Percentiles rank a stretch among this genome's conserved stretches.
Evolutionary conservation across 2,329 filamentous ascomycete species (phyloP).

Genomic region (Talaromyces sp.): DNA sequence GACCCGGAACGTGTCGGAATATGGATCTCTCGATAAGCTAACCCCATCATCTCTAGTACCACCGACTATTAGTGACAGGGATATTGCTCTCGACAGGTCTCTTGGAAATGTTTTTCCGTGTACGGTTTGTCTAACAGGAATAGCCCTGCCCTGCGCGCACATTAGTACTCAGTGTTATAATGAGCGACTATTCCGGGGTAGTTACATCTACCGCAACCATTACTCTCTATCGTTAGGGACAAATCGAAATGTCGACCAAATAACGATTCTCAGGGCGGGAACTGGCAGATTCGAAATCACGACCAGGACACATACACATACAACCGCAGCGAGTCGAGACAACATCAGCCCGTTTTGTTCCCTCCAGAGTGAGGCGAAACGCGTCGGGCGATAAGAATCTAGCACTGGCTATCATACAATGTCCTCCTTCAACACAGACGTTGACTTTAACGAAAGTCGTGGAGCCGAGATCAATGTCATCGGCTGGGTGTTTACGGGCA

Average conservation of each 20-base stretch:
- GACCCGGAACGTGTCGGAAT: too few relatives aligned
- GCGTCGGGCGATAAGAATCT: too few relatives aligned
- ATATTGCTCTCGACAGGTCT: too few relatives aligned
- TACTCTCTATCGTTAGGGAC: neutral
- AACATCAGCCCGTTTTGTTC: neutral
- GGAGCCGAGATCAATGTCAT: slow-evolving; percentile 23
- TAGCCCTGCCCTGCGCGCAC: too few relatives aligned
- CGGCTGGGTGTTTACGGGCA: slow-evolving; percentile 26
- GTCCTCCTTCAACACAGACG: slow-evolving; percentile 19
- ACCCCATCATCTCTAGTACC: too few relatives aligned
- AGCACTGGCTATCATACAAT: neutral
- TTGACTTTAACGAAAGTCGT: slow-evolving; percentile 24
- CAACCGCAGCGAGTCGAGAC: neutral
- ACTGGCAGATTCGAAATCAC: neutral
- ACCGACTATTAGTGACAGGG: too few relatives aligned
- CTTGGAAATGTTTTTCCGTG: neutral
- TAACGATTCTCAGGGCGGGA: neutral
- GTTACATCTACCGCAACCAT: neutral
- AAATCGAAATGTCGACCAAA: neutral
- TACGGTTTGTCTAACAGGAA: too few relatives aligned
- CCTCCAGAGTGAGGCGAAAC: neutral
- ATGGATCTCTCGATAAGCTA: too few relatives aligned
- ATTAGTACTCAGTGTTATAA: too few relatives aligned
- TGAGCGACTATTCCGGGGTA: neutral
- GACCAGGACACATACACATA: neutral